Evolutionary conservation across 1,139 yeast species (phyloP).

Genomic region (Zygoascus hellenicus): DNA sequence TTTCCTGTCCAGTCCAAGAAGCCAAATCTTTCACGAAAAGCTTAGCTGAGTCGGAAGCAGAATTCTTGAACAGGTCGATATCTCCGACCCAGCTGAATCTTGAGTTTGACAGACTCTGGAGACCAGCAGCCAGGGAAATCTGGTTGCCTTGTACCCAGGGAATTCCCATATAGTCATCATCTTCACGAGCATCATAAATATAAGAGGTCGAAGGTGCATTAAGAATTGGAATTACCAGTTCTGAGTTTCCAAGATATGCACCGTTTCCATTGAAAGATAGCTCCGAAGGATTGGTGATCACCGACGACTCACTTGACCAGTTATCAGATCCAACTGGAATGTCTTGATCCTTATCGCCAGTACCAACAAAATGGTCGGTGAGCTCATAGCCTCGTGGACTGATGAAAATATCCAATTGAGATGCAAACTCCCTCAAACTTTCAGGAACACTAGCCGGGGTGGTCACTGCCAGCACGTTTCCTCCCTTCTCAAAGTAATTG

Average conservation of each 20-base stretch:
- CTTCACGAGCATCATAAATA: constrained; percentile 46
- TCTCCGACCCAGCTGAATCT: constrained; percentile 81
- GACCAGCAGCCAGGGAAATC: constrained; percentile 68
- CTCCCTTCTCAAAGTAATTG: constrained; percentile 59
- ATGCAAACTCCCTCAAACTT: constrained; percentile 58
- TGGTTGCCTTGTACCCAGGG: constrained; percentile 82
- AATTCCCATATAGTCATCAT: constrained; percentile 27
- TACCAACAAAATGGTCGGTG: constrained; percentile 57
- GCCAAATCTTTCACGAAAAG: constrained; percentile 37
- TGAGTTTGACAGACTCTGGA: constrained; percentile 72
- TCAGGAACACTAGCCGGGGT: constrained; percentile 60
- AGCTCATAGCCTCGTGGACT: constrained; percentile 68
- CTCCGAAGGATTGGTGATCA: constrained; percentile 13
- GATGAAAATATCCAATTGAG: constrained; percentile 79
- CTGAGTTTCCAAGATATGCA: constrained; percentile 55
- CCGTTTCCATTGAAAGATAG: constrained; percentile 38
- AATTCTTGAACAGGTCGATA: constrained; percentile 40
- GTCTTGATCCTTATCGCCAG: constrained; percentile 24
- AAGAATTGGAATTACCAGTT: constrained; percentile 62
- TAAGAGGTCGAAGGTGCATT: constrained; percentile 65
- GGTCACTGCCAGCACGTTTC: constrained; percentile 64
- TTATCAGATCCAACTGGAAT: constrained; percentile 14
- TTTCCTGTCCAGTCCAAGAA: constrained; percentile 72
- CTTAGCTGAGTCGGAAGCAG: constrained; percentile 23
- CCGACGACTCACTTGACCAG: constrained; percentile 14